Base-by-base conservation (phyloP, 495 filamentous ascomycete species). In the Hypoxylon lenormandii region DNA sequence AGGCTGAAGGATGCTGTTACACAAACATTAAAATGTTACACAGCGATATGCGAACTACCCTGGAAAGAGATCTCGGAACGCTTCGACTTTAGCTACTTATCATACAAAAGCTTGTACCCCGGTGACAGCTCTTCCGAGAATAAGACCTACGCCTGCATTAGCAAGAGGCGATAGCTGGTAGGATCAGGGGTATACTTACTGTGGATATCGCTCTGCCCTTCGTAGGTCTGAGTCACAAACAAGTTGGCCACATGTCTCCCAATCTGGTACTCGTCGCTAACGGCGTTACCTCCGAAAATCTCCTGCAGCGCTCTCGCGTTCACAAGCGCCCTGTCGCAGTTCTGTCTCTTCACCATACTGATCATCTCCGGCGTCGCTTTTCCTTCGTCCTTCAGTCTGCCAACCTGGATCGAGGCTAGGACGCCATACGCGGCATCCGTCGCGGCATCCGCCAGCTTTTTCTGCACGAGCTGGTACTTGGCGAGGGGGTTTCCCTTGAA, bases 391-490 rank as follows among this genome's bases (percentile, higher is more conserved):
- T 97, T 97, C 13, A 98, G 85, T 64, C 96, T 81, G 40, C 94
- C 95, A 43, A 97, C 94, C 77, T 98, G 95, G 38, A 89, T 86
- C 0, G 92, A 89, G 4, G 94, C 95, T 45, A 96, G 76, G 8
- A 91, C 90, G 4, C 95, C 95, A 75, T 91, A 98, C 0, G 93
- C 89, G 12, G 91, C 92, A 79, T 98, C 95, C 0, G 96, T 97
- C 7, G 86, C 84, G 12, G 94, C 95, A 76, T 98, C 94, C 0
- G 93, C 90, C 62, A 98, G 81, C 81, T 98, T 98, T 87, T 97
- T 97, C 82, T 98, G 95, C 40, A 98, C 86, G n/a, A 98, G 86
- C 79, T 98, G 95, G 71, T 98, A 98, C 81, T 94, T 97, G 33
- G 95, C 95, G 40, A 98, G 82, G 1, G 95, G 92, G 75, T 98